Evolutionary conservation across 139 green algal genomes (phyloP).

Genomic region (Picochlorum sp.): DNA sequence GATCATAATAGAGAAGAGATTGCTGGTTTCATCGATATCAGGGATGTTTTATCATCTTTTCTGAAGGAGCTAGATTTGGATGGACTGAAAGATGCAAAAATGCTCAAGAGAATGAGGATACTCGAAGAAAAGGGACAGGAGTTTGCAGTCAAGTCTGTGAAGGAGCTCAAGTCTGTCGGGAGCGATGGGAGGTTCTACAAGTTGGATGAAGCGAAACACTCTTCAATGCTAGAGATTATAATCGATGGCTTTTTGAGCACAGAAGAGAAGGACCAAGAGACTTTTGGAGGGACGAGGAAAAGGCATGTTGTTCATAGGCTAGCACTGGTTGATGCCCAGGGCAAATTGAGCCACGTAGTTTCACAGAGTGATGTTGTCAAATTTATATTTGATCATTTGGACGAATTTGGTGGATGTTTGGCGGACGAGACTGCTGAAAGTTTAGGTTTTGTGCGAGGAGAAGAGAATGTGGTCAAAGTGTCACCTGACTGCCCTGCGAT

Average conservation of each 20-base stretch:
- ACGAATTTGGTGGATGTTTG: slow-evolving; percentile 26
- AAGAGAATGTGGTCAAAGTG: slow-evolving; percentile 30
- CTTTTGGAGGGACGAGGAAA: slow-evolving; percentile 20
- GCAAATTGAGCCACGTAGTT: slow-evolving; percentile 32
- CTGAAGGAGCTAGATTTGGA: slow-evolving; percentile 32
- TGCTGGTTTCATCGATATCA: slow-evolving; percentile 55
- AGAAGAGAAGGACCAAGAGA: slow-evolving; percentile 16
- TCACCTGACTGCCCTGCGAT: slow-evolving; percentile 44
- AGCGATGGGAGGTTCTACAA: slow-evolving; percentile 60
- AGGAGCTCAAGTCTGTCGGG: slow-evolving; percentile 40
- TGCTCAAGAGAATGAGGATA: slow-evolving; percentile 54
- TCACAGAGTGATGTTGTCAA: slow-evolving; percentile 43
- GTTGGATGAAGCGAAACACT: slow-evolving; percentile 19
- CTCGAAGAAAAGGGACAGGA: slow-evolving; percentile 25
- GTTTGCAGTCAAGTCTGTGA: slow-evolving; percentile 29
- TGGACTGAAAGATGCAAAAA: slow-evolving; percentile 29
- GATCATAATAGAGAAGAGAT: slow-evolving; percentile 15
- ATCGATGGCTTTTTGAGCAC: slow-evolving; percentile 52
- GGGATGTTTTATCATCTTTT: slow-evolving; percentile 53
- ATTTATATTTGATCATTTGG: slow-evolving; percentile 35
- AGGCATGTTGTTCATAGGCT: slow-evolving; percentile 37
- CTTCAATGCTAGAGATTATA: slow-evolving; percentile 53
- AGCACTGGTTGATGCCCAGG: slow-evolving; percentile 28
- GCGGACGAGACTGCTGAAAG: slow-evolving; percentile 28
- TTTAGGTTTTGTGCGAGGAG: slow-evolving; percentile 38